Percentiles rank a stretch among this genome's conserved stretches.
phyloP scores from a whole-genome alignment of 2,329 filamentous ascomycete genomes.

The Penicillium sp. region DNA sequence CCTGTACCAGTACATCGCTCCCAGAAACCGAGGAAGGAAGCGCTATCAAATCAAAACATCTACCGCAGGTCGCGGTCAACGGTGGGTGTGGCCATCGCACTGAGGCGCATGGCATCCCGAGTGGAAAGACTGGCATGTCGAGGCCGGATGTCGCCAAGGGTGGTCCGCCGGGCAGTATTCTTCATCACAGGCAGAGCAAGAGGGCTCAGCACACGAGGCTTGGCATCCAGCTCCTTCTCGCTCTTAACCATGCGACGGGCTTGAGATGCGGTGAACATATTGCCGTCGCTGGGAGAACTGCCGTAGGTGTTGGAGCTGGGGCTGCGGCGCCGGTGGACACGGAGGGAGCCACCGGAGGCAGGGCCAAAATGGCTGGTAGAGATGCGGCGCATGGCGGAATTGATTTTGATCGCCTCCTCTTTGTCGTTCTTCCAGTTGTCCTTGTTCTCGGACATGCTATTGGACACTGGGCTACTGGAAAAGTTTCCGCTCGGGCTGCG shows the following conservation, averaged over 20 bases:
- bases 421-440: slow-evolving; percentile 45
- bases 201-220: slow-evolving; percentile 57
- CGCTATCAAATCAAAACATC: slow-evolving; percentile 2
- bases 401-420: slow-evolving; percentile 51
- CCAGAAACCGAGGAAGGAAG: background rate
- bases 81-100: slow-evolving; percentile 34
- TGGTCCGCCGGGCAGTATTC: slow-evolving; percentile 41
- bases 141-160: slow-evolving; percentile 39
- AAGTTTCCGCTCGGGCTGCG: slow-evolving; percentile 38
- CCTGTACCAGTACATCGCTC: slow-evolving; percentile 17
- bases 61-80: slow-evolving; percentile 27
- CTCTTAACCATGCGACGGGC: slow-evolving; percentile 62
- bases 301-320: slow-evolving; percentile 47
- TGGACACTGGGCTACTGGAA: slow-evolving; percentile 38
- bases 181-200: slow-evolving; percentile 57
- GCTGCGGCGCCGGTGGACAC: slow-evolving; percentile 52
- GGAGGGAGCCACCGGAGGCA: slow-evolving; percentile 36
- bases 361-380: slow-evolving; percentile 42
- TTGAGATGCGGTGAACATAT: slow-evolving; percentile 60
- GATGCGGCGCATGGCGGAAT: slow-evolving; percentile 54
- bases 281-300: slow-evolving; percentile 54
- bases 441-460: slow-evolving; percentile 47
- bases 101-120: slow-evolving; percentile 38
- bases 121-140: slow-evolving; percentile 37
- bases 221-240: slow-evolving; percentile 53